Conservation (phyloP, 2,329 filamentous ascomycete genomes). For the Penicillium corylophilum region DNA sequence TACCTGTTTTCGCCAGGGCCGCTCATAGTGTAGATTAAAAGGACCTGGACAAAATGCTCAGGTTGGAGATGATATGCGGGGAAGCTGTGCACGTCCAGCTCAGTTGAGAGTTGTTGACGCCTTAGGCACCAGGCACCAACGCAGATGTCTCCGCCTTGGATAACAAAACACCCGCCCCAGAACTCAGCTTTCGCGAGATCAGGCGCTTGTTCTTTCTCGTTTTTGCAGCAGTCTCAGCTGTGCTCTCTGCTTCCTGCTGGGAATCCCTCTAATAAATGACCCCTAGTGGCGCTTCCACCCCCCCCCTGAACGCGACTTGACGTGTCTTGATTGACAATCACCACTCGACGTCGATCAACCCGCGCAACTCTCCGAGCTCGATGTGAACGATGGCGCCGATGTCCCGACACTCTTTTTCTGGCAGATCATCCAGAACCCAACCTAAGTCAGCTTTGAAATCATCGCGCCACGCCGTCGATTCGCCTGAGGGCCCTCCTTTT, state of each 20-base stretch:
- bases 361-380: conserved; percentile 7
- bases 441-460: conserved; percentile 34
- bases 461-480: conserved; percentile 27
- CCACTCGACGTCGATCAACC: conserved; percentile 16
- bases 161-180: conserved; percentile 16
- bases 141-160: conserved; percentile 23
- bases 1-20: conserved; percentile 40
- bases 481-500: conserved; percentile 58
- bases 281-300: background rate
- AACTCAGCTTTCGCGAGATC: conserved; percentile 1
- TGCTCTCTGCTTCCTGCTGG: background rate
- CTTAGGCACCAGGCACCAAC: conserved; percentile 20
- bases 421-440: conserved; percentile 29
- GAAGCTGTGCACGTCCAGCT: conserved; percentile 22
- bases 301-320: conserved; percentile 18
- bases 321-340: conserved; percentile 20
- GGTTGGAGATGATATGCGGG: conserved; percentile 12
- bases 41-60: background rate
- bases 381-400: conserved; percentile 32
- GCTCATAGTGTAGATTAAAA: conserved; percentile 31
- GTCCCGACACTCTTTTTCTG: conserved; percentile 27
- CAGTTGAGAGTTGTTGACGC: conserved; percentile 13
- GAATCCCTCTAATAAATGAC: background rate
- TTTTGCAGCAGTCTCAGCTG: background rate
- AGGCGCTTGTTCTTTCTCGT: conserved; percentile 2